These are phyloP conservation scores for Penicillium egyptiacum DNA, from an alignment of 495 filamentous ascomycete species.

Conservation along the genomic window DNA sequence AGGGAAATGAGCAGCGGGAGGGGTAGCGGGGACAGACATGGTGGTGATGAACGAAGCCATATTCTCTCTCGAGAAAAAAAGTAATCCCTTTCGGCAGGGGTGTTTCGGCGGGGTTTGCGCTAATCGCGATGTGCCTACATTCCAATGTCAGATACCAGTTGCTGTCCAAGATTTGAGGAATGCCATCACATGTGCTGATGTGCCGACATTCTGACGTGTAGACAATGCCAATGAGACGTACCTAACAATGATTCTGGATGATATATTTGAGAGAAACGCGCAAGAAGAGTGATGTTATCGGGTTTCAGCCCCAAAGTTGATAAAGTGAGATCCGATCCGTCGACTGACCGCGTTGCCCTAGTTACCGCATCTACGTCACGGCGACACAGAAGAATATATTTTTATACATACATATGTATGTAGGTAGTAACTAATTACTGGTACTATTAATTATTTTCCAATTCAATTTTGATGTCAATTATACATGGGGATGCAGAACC, in stretches of 20 bases:
- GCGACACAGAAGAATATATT: not conserved
- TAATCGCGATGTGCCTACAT: conserved; percentile 33
- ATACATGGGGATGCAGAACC: conserved; percentile 5
- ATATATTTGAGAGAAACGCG: conserved; percentile 5
- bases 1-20: conserved; percentile 35
- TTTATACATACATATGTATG: not conserved
- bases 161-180: not conserved
- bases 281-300: conserved; percentile 20
- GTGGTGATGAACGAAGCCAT: conserved; percentile 72
- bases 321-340: conserved; percentile 11
- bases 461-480: conserved; percentile 5
- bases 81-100: conserved; percentile 10
- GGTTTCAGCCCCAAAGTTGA: conserved; percentile 19
- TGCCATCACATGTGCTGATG: conserved; percentile 1
- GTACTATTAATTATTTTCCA: no score
- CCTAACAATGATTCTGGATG: conserved; percentile 6
- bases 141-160: conserved; percentile 19
- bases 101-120: conserved; percentile 22
- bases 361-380: conserved; percentile 15
- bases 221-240: not conserved
- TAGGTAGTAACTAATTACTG: no score
- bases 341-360: conserved; percentile 23
- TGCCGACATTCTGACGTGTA: not conserved
- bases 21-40: conserved; percentile 59
- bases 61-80: conserved; percentile 14